Percentiles rank a stretch among this genome's conserved stretches.
Conservation (phyloP, 2,329 filamentous ascomycete genomes). For the Apiospora rasikravindrae region DNA sequence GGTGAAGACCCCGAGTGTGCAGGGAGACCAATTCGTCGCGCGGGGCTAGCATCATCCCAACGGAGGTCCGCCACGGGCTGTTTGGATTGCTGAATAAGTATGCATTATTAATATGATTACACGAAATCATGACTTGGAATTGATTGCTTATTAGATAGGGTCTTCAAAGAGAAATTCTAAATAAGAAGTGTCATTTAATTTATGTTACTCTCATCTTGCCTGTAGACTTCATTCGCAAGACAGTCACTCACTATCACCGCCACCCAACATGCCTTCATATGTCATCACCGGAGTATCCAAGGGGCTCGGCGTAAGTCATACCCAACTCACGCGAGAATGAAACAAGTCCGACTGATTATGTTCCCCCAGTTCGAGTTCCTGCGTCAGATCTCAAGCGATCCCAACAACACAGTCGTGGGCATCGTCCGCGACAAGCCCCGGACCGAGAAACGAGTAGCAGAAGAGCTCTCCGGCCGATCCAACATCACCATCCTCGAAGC, state of each 20-base stretch:
- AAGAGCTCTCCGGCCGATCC: constrained; percentile 41
- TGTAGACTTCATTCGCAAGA: neutral
- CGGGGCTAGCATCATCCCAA: neutral
- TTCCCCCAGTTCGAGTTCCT: constrained; percentile 53
- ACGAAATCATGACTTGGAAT: neutral
- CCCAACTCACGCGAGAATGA: neutral
- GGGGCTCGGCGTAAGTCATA: constrained; percentile 29
- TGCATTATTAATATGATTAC: neutral
- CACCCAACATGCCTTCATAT: constrained; percentile 27
- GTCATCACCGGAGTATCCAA: constrained; percentile 30
- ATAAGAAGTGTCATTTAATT: neutral
- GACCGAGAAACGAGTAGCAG: constrained; percentile 49
- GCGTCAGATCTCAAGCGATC: constrained; percentile 48
- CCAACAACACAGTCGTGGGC: constrained; percentile 51
- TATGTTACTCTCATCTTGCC: neutral
- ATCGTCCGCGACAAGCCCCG: constrained; percentile 52
- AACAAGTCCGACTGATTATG: neutral
- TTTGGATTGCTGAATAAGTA: neutral
- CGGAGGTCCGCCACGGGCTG: neutral
- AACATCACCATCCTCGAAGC: constrained; percentile 54
- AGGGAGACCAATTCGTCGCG: no score
- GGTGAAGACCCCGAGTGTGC: neutral
- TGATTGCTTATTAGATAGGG: neutral
- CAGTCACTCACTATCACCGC: neutral
- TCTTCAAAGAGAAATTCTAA: neutral